Base-by-base conservation (phyloP, 139 green algal species). In the Zygnema circumcarinatum region DNA sequence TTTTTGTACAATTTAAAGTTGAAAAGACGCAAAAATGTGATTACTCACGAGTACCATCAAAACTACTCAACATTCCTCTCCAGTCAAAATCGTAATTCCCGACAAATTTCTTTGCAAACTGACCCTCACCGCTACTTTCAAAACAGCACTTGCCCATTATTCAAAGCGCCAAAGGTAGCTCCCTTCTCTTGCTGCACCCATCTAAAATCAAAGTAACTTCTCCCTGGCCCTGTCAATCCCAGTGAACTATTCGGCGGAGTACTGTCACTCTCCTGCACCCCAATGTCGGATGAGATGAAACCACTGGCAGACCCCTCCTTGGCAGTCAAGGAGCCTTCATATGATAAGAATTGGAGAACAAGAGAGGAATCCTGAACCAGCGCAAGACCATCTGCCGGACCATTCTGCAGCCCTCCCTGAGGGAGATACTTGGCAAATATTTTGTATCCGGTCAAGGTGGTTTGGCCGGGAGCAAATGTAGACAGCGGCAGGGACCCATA, bases 261-360 rank as follows among this genome's bases (percentile, higher is more conserved):
- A 16, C 76, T 80, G 56, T 78, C 53, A 2, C 22, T n/a, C 79
- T 86, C 79, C 35, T 86, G n/a, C 29, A 86, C 79, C 35, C 79
- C 79, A 81, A 86, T 40, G 56, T 86, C 79, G 0, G 41, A 39
- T 22, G 79, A 86, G 62, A 56, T 80, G 20, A n/a, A 29, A 0
- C 74, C 84, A 38, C 68, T 62, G 2, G 84, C 84, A 20, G 72
- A 41, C 21, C 84, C 84, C 7, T 25, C n/a, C 16, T 29, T 36
- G 25, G 67, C 84, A n/a, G 29, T 72, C 21, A 89, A 1, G 22
- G 22, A 35, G 31, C 84, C 84, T n/a, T 85, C 84, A 20, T 89
- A 89, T 16, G 84, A 86, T 20, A 89, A 1, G 36, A 89, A 89
- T 22, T 89, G 41, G 7, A 89, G 29, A 42, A 89, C 33, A 2